phyloP scores from a whole-genome alignment of 371 early-diverging fungal genomes.

The Saksenaea vasiformis region DNA sequence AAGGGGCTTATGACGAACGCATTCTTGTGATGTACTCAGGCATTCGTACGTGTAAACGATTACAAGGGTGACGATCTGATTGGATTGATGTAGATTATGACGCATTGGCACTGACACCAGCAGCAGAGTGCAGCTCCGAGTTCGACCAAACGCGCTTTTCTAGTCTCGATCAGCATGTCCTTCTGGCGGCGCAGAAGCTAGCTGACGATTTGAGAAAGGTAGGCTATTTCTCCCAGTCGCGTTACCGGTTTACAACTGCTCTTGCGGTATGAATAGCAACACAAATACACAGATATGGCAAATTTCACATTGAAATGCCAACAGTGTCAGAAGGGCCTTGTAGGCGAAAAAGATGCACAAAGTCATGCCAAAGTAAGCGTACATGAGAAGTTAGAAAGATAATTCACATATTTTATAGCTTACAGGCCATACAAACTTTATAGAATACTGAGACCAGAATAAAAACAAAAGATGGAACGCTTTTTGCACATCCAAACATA shows the following conservation, averaged over 20 bases:
- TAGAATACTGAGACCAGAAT: conserved; percentile 13
- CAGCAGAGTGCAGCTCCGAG: conserved; percentile 37
- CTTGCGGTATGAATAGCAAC: conserved; percentile 30
- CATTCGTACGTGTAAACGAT: conserved; percentile 50
- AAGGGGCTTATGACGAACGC: conserved; percentile 48
- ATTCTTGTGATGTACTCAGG: conserved; percentile 61
- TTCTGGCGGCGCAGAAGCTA: conserved; percentile 45
- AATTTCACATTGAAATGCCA: conserved; percentile 61
- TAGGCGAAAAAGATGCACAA: conserved; percentile 51
- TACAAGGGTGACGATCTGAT: not conserved
- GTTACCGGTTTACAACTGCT: not conserved
- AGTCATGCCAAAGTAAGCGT: conserved; percentile 16
- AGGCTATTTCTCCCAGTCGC: not conserved
- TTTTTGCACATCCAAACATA: too few species aligned
- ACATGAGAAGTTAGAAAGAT: not conserved
- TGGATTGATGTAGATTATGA: conserved; percentile 51
- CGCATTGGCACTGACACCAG: conserved; percentile 56
- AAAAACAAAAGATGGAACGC: not conserved
- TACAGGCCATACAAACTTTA: conserved; percentile 25
- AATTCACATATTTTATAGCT: not conserved
- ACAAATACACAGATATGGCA: conserved; percentile 59
- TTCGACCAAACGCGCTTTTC: conserved; percentile 62
- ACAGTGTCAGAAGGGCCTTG: conserved; percentile 50
- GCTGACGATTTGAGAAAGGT: conserved; percentile 49
- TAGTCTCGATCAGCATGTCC: conserved; percentile 25